phyloP scores from a whole-genome alignment of 2,329 filamentous ascomycete genomes.

The Aureobasidium sp. region DNA sequence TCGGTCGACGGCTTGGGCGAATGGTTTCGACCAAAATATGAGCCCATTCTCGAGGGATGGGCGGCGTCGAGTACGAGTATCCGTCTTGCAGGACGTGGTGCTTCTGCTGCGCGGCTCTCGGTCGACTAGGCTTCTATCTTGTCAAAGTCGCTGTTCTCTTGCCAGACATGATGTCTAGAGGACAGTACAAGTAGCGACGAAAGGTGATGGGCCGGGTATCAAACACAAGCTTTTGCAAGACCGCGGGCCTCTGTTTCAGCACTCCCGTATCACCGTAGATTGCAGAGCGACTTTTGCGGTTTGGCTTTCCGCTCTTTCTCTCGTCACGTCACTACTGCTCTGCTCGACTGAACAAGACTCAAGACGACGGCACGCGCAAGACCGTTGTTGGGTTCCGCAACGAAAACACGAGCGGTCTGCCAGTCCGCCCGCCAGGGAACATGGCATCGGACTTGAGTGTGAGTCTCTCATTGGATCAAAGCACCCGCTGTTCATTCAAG shows the following conservation, averaged over 20 bases:
- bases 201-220: neutral
- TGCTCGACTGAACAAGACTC: neutral
- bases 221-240: conserved; percentile 9
- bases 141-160: neutral
- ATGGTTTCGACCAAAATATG: conserved; percentile 8
- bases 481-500: neutral
- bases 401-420: neutral
- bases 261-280: neutral
- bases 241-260: neutral
- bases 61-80: neutral
- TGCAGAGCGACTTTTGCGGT: neutral
- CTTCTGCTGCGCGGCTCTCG: neutral
- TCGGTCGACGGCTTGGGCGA: conserved; percentile 9
- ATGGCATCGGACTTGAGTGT: neutral
- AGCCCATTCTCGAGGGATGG: neutral
- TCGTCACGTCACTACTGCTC: neutral
- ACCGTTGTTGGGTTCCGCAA: neutral
- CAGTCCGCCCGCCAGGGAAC: neutral
- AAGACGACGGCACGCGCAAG: neutral
- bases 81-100: neutral
- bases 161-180: neutral
- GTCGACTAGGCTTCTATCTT: neutral
- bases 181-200: neutral
- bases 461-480: neutral
- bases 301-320: neutral